A percentile compares a stretch with the other conserved stretches of the same genome.
These are phyloP conservation scores for Lepidium sativum DNA, from an alignment of 345 rosid species.

Conservation along the genomic window DNA sequence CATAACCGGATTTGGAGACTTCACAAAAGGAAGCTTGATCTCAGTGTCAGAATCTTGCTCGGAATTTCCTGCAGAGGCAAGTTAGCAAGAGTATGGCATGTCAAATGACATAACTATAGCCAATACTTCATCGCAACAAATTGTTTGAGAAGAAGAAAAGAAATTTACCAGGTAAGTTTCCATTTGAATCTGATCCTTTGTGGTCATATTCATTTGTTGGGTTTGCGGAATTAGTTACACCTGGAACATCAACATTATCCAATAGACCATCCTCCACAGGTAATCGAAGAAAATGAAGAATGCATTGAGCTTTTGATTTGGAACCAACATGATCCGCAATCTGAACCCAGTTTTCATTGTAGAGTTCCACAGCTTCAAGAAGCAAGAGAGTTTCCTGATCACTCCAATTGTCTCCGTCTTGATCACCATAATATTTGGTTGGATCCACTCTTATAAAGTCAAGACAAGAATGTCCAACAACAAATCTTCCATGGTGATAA, in stretches of 20 bases:
- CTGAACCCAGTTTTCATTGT: conserved; percentile 80
- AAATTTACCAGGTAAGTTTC: conserved; percentile 42
- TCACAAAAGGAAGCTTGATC: conserved; percentile 70
- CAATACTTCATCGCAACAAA: background rate
- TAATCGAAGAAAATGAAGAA: conserved; percentile 82
- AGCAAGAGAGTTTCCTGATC: conserved; percentile 87
- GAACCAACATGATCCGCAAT: conserved; percentile 90
- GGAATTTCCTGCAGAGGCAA: conserved; percentile 35
- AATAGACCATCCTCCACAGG: conserved; percentile 81
- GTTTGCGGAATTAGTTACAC: conserved; percentile 28
- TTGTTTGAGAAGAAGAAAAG: conserved; percentile 8
- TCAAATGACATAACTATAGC: background rate
- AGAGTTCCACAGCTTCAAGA: conserved; percentile 89
- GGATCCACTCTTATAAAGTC: conserved; percentile 76
- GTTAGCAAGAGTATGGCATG: background rate
- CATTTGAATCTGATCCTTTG: conserved; percentile 48
- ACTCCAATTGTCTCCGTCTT: conserved; percentile 85
- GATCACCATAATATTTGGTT: conserved; percentile 50
- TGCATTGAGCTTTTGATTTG: conserved; percentile 96
- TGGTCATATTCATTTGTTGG: conserved; percentile 45
- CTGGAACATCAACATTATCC: conserved; percentile 81
- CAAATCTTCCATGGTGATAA: conserved; percentile 82
- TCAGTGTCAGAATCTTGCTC: conserved; percentile 51
- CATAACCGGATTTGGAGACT: conserved; percentile 91
- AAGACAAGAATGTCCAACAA: conserved; percentile 77